Evolutionary conservation across 495 filamentous ascomycete species (phyloP).

Genomic region (Aspergillus indologenus): DNA sequence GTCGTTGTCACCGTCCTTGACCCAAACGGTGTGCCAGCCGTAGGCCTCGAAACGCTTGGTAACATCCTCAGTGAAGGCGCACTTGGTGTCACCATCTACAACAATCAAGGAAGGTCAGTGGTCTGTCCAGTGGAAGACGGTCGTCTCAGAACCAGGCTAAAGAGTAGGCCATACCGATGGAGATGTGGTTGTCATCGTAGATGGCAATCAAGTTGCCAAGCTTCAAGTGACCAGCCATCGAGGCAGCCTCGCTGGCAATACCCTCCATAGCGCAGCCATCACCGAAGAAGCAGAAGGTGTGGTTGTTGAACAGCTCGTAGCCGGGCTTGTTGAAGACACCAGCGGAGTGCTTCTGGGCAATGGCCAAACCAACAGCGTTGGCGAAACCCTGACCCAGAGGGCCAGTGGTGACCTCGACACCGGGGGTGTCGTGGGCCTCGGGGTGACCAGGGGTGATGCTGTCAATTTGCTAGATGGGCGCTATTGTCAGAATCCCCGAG

Average conservation of each 20-base stretch:
- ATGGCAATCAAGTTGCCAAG: slow-evolving; percentile 94
- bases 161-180: slow-evolving; percentile 58
- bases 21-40: slow-evolving; percentile 89
- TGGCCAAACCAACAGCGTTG: slow-evolving; percentile 94
- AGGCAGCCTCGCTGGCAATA: slow-evolving; percentile 89
- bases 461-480: slow-evolving; percentile 61
- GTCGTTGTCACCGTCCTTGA: slow-evolving; percentile 89
- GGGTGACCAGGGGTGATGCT: slow-evolving; percentile 97
- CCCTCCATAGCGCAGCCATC: slow-evolving; percentile 99
- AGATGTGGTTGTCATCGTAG: slow-evolving; percentile 99
- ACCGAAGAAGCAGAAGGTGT: slow-evolving; percentile 95
- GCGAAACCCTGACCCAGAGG: slow-evolving; percentile 93
- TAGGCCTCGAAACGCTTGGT: slow-evolving; percentile 93
- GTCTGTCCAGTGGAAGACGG: not conserved
- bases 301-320: slow-evolving; percentile 87
- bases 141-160: not conserved
- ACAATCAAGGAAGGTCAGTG: not conserved
- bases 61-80: slow-evolving; percentile 97
- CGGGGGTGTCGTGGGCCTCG: slow-evolving; percentile 92
- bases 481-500: slow-evolving; percentile 1
- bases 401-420: slow-evolving; percentile 96
- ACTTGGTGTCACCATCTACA: slow-evolving; percentile 87
- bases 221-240: slow-evolving; percentile 91
- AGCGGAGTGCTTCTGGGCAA: slow-evolving; percentile 86
- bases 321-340: slow-evolving; percentile 96